Conservation (phyloP, 805 yeast species). For the Kluyveromyces starmeri region DNA sequence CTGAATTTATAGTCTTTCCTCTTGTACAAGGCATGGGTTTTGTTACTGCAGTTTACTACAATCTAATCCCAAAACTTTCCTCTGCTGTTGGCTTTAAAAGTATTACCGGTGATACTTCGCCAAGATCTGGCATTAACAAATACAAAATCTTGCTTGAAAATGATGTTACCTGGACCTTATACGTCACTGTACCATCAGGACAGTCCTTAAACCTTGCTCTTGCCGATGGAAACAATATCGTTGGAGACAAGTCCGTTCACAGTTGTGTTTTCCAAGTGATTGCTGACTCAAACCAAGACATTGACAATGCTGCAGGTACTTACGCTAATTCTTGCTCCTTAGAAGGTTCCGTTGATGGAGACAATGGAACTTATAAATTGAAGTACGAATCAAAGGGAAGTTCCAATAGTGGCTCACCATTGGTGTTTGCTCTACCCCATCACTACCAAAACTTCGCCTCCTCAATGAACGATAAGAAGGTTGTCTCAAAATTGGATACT, state of each 20-base stretch:
- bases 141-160: constrained; percentile 47
- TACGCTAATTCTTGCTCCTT: constrained; percentile 43
- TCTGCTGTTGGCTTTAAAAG: constrained; percentile 57
- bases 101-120: constrained; percentile 33
- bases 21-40: constrained; percentile 79
- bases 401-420: constrained; percentile 35
- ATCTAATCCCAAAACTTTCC: constrained; percentile 44
- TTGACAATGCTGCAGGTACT: constrained; percentile 57
- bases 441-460: constrained; percentile 40
- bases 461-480: constrained; percentile 16
- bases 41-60: constrained; percentile 54
- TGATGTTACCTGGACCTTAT: constrained; percentile 58
- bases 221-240: constrained; percentile 14
- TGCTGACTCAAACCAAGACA: constrained; percentile 36
- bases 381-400: constrained; percentile 37
- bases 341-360: constrained; percentile 33
- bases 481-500: constrained; percentile 33
- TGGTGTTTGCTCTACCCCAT: constrained; percentile 64
- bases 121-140: constrained; percentile 39
- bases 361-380: constrained; percentile 35
- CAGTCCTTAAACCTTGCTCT: constrained; percentile 23
- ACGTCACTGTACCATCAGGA: constrained; percentile 40
- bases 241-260: constrained; percentile 19
- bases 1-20: constrained; percentile 44
- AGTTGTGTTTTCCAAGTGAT: constrained; percentile 54